Percentiles rank a stretch among this genome's conserved stretches.
These are phyloP conservation scores for Primulina eburnea DNA, from an alignment of 257 asterid genomes.

Conservation along the genomic window DNA sequence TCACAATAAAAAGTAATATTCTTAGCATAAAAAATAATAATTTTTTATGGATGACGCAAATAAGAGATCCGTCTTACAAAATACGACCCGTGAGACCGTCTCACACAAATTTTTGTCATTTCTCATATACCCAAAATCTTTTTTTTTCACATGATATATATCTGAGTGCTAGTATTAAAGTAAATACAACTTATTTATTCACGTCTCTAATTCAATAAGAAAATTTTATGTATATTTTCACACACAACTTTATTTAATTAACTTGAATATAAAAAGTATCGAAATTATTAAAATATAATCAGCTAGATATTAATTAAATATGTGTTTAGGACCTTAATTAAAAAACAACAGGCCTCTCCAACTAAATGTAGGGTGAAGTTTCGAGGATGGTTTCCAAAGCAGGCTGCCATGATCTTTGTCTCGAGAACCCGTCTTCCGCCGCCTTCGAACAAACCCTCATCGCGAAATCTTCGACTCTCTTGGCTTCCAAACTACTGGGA, in stretches of 20 bases:
- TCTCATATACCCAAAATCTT: no score
- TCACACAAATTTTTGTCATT: no score
- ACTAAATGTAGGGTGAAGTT: conserved; percentile 40
- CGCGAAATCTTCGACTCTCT: conserved; percentile 19
- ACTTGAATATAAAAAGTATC: not conserved
- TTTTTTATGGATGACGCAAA: no score
- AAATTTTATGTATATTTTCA: not conserved
- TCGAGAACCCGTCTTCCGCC: conserved; percentile 32
- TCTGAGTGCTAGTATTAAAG: not conserved
- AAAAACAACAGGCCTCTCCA: not conserved
- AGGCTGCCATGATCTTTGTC: conserved; percentile 74
- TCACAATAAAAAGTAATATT: no score
- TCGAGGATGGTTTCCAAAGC: conserved; percentile 67
- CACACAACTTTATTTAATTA: not conserved
- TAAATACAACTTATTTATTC: no score
- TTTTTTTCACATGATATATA: no score
- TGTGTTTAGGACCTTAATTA: not conserved
- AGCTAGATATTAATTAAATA: no score
- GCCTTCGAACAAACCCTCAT: conserved; percentile 11
- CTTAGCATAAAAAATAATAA: no score
- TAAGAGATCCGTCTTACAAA: no score
- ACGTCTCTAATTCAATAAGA: not conserved
- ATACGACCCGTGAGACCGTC: no score
- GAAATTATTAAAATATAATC: not conserved
- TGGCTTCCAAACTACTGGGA: conserved; percentile 27